Evolutionary conservation across 192 early-diverging fungal species (phyloP).

Genomic region (Gryganskiella cystojenkinii): DNA sequence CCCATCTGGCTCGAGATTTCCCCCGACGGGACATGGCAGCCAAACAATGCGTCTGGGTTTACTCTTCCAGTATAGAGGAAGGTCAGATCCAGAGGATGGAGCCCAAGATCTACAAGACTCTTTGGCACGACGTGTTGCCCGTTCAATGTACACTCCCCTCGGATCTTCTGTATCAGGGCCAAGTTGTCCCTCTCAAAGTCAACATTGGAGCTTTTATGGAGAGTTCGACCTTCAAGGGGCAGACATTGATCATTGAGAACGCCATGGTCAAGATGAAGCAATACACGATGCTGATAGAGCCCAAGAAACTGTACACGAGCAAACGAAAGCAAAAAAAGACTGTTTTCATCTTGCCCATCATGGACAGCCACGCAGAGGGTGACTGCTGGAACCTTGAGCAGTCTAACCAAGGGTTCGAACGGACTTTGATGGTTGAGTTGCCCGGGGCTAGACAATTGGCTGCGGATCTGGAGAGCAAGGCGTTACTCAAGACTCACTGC

Average conservation of each 20-base stretch:
- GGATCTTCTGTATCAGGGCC: slow-evolving; percentile 37
- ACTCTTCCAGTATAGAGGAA: slow-evolving; percentile 14
- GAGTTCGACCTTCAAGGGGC: slow-evolving; percentile 9
- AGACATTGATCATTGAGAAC: slow-evolving; percentile 23
- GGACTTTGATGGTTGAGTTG: slow-evolving; percentile 31
- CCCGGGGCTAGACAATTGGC: slow-evolving; percentile 30
- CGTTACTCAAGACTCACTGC: slow-evolving; percentile 24
- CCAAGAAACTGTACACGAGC: background rate
- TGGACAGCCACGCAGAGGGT: background rate
- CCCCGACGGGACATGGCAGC: slow-evolving; percentile 40
- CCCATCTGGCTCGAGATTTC: slow-evolving; percentile 27
- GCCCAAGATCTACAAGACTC: slow-evolving; percentile 28
- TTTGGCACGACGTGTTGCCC: slow-evolving; percentile 32
- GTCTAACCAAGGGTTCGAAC: slow-evolving; percentile 21
- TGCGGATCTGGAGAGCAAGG: slow-evolving; percentile 9
- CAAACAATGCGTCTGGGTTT: slow-evolving; percentile 41
- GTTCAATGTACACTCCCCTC: slow-evolving; percentile 27
- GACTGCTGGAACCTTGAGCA: slow-evolving; percentile 14
- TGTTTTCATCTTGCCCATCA: slow-evolving; percentile 16
- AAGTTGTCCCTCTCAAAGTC: slow-evolving; percentile 24
- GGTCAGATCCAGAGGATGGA: background rate
- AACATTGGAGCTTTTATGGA: slow-evolving; percentile 23
- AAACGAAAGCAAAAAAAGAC: slow-evolving; percentile 27
- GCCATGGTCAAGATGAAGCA: slow-evolving; percentile 40
- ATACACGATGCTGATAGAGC: slow-evolving; percentile 25